A percentile compares a stretch with the other conserved stretches of the same genome.
phyloP scores from a whole-genome alignment of 768 basidiomycete species.

The Artomyces pyxidatus region DNA sequence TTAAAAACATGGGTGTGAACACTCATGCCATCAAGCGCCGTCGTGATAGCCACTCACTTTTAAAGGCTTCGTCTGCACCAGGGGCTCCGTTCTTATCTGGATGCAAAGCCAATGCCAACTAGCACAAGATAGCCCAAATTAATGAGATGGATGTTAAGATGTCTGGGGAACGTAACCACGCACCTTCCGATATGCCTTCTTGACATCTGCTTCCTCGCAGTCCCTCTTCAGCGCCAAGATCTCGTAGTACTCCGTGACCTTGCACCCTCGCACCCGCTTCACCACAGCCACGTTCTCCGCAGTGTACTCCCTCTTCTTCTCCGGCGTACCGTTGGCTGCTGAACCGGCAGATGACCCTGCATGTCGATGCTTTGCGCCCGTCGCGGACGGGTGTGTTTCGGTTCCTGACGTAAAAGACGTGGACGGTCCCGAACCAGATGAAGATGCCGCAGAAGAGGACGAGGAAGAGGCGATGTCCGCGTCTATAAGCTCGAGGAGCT shows the following conservation, averaged over 20 bases:
- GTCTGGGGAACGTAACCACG: conserved; percentile 12
- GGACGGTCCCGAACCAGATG: conserved; percentile 26
- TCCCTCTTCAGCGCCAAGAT: conserved; percentile 74
- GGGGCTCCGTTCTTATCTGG: conserved; percentile 95
- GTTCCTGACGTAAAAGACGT: conserved; percentile 41
- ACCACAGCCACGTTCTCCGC: conserved; percentile 77
- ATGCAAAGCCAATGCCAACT: conserved; percentile 86
- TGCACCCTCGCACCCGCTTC: conserved; percentile 78
- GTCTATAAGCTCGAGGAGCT: conserved; percentile 61
- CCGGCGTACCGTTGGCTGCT: conserved; percentile 42
- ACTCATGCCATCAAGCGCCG: conserved; percentile 7
- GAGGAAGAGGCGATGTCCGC: conserved; percentile 36
- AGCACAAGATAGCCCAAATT: not conserved
- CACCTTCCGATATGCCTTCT: conserved; percentile 96
- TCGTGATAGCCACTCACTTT: conserved; percentile 49
- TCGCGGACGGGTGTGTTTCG: conserved; percentile 68
- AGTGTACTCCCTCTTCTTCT: conserved; percentile 61
- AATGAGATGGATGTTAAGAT: not conserved
- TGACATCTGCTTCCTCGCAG: conserved; percentile 78
- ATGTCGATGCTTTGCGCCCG: conserved; percentile 60
- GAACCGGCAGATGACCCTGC: conserved; percentile 38
- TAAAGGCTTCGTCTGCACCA: conserved; percentile 98
- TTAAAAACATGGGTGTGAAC: conserved; percentile 24
- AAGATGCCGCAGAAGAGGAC: conserved; percentile 30
- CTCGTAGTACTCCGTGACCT: conserved; percentile 88